These are phyloP conservation scores for Raffaelea ambrosiae DNA, from an alignment of 2,329 filamentous ascomycete genomes.

Conservation along the genomic window DNA sequence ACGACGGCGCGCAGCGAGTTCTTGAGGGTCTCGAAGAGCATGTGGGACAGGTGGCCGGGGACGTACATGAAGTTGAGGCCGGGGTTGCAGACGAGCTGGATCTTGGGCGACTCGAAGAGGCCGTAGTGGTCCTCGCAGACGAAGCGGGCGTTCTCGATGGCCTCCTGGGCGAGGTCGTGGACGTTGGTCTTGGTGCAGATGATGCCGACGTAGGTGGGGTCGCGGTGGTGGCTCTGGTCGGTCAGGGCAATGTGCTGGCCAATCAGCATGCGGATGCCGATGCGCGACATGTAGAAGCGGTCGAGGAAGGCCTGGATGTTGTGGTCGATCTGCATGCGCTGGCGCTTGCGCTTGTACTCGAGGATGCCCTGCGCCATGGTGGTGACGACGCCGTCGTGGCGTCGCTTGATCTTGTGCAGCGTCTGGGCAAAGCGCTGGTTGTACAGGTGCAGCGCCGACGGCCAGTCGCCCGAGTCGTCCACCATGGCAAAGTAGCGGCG, in stretches of 20 bases:
- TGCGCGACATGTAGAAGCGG: slow-evolving; percentile 99
- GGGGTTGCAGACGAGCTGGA: slow-evolving; percentile 91
- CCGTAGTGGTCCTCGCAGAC: slow-evolving; percentile 99
- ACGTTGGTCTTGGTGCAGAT: slow-evolving; percentile 99
- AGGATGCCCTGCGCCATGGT: slow-evolving; percentile 97
- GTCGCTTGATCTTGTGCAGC: slow-evolving; percentile 86
- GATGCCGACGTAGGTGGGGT: slow-evolving; percentile 93
- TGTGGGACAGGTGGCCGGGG: slow-evolving; percentile 95
- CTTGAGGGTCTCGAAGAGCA: slow-evolving; percentile 99
- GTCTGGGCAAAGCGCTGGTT: slow-evolving; percentile 86
- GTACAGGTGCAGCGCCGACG: slow-evolving; percentile 87
- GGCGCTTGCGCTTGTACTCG: slow-evolving; percentile 92
- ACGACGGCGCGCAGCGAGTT: slow-evolving; percentile 96
- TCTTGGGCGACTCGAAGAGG: slow-evolving; percentile 90
- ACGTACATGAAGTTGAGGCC: slow-evolving; percentile 99
- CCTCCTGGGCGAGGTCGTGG: slow-evolving; percentile 86
- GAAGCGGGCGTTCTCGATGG: slow-evolving; percentile 97
- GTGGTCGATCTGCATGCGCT: slow-evolving; percentile 96
- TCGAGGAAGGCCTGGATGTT: slow-evolving; percentile 97
- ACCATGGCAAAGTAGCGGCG: slow-evolving; percentile 86
- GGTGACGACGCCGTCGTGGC: slow-evolving; percentile 94
- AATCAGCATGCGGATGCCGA: slow-evolving; percentile 98
- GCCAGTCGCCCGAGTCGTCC: slow-evolving; percentile 84
- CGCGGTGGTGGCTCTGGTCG: slow-evolving; percentile 80
- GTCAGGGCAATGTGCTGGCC: slow-evolving; percentile 96